Evolutionary conservation across 345 rosid species (phyloP), one percentile per base, ranked within the genome.

Genomic region (Clarkia xantiana): DNA sequence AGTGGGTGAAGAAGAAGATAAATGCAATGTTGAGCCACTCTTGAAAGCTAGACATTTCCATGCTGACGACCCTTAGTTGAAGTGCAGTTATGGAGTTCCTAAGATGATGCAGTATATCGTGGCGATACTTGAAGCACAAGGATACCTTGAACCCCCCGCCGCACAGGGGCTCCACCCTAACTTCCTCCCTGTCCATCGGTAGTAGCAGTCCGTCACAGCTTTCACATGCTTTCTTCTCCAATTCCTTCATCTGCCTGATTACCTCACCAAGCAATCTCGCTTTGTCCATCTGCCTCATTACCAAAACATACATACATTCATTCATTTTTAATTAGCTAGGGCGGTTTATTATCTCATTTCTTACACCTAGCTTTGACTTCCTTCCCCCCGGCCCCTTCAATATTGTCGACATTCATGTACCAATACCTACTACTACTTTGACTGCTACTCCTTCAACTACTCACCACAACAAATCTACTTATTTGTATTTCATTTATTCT

Each of bases 221-320:
- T 65, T 71, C 82, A 6, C 38, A 40, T 9, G 84, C 75, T 18
- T 14, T 61, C 52, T 58, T 73, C 63, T 82, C 64, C 41, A 79
- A 76, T 52, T 65, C 78, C 52, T 73, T 73, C 58, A 77, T 67
- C 56, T 82, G 67, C 40, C 34, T 51, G 20, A 73, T 62, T 11
- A 82, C 86, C 64, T 73, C 77, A 44, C 74, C 84, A 46, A 82
- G 82, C 69, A 82, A 70, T 45, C 86, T 63, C 44, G 86, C 84
- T 55, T 82, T 82, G 76, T 82, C 93, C 86, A 79, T 79, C 86
- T 58, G 3, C 9, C 42, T 19, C 3, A 42, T 56, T 23, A 23
- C 3, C 6, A 3, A 23, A 3, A 23, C 1, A 23, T 1, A 23
- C 3, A 23, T 2, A 23, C 6, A 23, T 23, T 2, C 6, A 23